A percentile compares a stretch with the other conserved stretches of the same genome.
phyloP scores from a whole-genome alignment of 148 eudicot genomes.

The Selenicereus undatus region DNA sequence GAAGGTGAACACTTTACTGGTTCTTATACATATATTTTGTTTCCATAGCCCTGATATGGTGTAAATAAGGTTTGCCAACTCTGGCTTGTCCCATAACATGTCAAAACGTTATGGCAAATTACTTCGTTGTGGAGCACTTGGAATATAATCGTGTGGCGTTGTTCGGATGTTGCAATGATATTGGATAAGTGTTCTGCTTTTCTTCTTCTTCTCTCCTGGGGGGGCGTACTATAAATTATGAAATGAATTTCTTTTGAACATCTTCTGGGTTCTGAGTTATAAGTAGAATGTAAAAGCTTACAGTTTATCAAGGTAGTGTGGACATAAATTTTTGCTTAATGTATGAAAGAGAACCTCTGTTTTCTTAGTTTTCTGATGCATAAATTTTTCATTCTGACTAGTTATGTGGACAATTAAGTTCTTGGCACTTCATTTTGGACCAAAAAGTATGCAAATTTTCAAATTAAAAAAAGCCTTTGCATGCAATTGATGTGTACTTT shows the following conservation, averaged over 20 bases:
- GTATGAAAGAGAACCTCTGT: not conserved
- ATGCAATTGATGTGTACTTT: not conserved
- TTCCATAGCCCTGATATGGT: not conserved
- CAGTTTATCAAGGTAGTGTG: not conserved
- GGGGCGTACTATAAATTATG: not conserved
- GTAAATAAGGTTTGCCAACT: not conserved
- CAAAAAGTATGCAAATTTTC: too few species aligned
- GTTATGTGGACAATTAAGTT: too few species aligned
- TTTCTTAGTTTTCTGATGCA: not conserved
- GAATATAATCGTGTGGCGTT: not conserved
- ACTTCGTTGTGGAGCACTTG: not conserved
- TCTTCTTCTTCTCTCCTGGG: not conserved
- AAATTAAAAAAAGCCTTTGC: not conserved
- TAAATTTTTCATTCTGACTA: not conserved
- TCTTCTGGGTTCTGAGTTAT: not conserved
- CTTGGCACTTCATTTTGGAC: not conserved
- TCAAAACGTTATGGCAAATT: not conserved
- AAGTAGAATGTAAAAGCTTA: not conserved
- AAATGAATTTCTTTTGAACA: not conserved
- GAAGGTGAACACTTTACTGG: not conserved
- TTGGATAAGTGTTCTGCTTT: not conserved
- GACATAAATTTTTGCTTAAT: not conserved
- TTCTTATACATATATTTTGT: not conserved
- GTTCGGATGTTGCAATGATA: not conserved
- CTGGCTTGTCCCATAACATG: not conserved